Evolutionary conservation across 441 rosid genomes (phyloP).

Genomic region (Populus hybrid): DNA sequence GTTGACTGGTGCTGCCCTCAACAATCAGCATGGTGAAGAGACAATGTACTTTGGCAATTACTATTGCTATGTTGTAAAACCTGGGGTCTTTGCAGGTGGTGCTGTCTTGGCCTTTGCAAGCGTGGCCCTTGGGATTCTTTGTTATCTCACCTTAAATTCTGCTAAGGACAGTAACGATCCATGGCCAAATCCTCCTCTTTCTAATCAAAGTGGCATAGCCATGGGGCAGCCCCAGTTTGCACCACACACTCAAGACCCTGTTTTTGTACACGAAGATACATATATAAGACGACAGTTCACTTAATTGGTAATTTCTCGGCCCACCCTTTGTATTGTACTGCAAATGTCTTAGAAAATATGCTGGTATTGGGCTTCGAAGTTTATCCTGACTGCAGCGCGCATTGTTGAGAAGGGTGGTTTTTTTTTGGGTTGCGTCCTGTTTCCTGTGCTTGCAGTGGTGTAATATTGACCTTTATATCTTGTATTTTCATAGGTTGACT

Average conservation of each 20-base stretch:
- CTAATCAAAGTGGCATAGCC: slow-evolving; percentile 56
- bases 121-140: slow-evolving; percentile 60
- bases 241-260: slow-evolving; percentile 55
- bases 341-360: neutral
- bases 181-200: slow-evolving; percentile 30
- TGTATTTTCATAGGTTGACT: neutral
- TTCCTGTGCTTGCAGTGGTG: neutral
- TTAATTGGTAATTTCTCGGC: slow-evolving; percentile 25
- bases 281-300: slow-evolving; percentile 78
- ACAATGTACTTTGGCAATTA: slow-evolving; percentile 43
- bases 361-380: neutral
- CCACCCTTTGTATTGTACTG: neutral
- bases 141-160: slow-evolving; percentile 51
- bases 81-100: slow-evolving; percentile 81
- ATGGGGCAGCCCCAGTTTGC: slow-evolving; percentile 85
- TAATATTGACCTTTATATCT: neutral
- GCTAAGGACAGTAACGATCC: slow-evolving; percentile 34
- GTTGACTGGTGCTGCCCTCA: slow-evolving; percentile 79
- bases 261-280: slow-evolving; percentile 85
- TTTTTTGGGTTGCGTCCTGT: neutral
- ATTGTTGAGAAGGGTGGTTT: neutral
- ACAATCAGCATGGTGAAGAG: slow-evolving; percentile 59
- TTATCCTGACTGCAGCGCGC: neutral
- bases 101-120: slow-evolving; percentile 59
- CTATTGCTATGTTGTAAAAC: slow-evolving; percentile 78